These are phyloP conservation scores for Penicillium griseofulvum DNA, from an alignment of 2,329 filamentous ascomycete species.

Conservation along the genomic window DNA sequence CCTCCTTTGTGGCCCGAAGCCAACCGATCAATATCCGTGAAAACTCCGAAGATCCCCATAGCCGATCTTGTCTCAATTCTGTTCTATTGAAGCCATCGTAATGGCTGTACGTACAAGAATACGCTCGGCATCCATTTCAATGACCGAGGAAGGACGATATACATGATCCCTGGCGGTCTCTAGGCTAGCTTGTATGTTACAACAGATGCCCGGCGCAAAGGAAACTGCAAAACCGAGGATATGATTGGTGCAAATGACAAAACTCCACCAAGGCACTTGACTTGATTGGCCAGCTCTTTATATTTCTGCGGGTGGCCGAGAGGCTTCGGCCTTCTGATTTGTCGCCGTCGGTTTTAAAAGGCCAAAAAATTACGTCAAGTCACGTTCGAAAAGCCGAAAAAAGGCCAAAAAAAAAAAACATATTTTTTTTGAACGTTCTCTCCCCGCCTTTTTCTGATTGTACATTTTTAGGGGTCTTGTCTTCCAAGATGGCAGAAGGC, in stretches of 20 bases:
- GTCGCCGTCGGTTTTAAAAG: slow-evolving; percentile 29
- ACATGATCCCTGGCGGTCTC: background rate
- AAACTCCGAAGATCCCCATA: slow-evolving; percentile 19
- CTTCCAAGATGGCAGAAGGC: slow-evolving; percentile 34
- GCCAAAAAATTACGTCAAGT: slow-evolving; percentile 24
- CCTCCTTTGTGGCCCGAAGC: slow-evolving; percentile 18
- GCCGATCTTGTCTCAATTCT: background rate
- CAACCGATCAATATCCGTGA: slow-evolving; percentile 14
- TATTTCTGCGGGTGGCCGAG: slow-evolving; percentile 18
- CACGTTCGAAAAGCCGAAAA: slow-evolving; percentile 5
- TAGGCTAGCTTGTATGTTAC: slow-evolving; percentile 12
- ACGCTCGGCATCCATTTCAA: slow-evolving; percentile 13
- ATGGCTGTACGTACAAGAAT: background rate
- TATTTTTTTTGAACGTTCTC: slow-evolving; percentile 6
- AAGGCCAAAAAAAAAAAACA: slow-evolving; percentile 15
- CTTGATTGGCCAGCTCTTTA: slow-evolving; percentile 2
- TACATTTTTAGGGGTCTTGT: slow-evolving; percentile 17
- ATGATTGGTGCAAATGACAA: slow-evolving; percentile 26
- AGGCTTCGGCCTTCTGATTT: slow-evolving; percentile 36
- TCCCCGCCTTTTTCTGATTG: slow-evolving; percentile 11
- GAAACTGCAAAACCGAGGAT: slow-evolving; percentile 27
- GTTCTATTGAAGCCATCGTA: background rate
- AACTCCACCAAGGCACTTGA: background rate
- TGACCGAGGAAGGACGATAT: background rate
- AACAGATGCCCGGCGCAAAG: slow-evolving; percentile 5